phyloP scores from a whole-genome alignment of 2,329 filamentous ascomycete genomes.

The Aspergillaceae sp. region DNA sequence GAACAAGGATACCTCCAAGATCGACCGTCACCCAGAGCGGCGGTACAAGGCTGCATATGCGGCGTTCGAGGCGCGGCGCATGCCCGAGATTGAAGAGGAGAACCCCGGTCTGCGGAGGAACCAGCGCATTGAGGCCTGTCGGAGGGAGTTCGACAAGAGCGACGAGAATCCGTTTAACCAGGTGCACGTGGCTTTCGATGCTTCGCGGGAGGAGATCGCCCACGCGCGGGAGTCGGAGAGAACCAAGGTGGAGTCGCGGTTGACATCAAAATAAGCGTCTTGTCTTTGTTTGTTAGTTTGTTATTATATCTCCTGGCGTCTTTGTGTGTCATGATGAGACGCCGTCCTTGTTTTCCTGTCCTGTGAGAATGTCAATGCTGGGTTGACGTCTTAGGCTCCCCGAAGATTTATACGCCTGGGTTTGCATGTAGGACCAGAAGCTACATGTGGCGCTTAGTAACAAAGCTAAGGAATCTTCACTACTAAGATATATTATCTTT shows the following conservation, averaged over 20 bases:
- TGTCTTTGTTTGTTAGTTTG: not conserved
- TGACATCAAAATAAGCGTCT: conserved; percentile 31
- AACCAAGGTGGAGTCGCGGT: conserved; percentile 63
- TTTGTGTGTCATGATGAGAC: too few relatives aligned
- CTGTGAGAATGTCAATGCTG: too few relatives aligned
- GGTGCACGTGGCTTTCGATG: conserved; percentile 65
- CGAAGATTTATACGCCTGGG: too few relatives aligned
- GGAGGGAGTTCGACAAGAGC: conserved; percentile 90
- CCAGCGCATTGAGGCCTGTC: conserved; percentile 74
- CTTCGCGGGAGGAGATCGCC: conserved; percentile 65
- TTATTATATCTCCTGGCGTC: not conserved
- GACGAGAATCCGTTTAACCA: conserved; percentile 96
- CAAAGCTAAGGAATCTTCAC: too few relatives aligned
- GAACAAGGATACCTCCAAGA: conserved; percentile 51
- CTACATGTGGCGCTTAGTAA: too few relatives aligned
- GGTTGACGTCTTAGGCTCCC: too few relatives aligned
- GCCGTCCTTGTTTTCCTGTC: too few relatives aligned
- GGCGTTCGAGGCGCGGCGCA: conserved; percentile 68
- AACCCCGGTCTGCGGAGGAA: conserved; percentile 69
- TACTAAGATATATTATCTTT: too few relatives aligned
- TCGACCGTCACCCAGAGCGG: conserved; percentile 83
- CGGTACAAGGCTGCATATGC: conserved; percentile 79
- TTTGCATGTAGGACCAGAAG: too few relatives aligned
- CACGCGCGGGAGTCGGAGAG: conserved; percentile 59
- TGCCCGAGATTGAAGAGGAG: conserved; percentile 79